Base-by-base conservation (phyloP, 768 basidiomycete genomes). In the Boletus edulis region DNA sequence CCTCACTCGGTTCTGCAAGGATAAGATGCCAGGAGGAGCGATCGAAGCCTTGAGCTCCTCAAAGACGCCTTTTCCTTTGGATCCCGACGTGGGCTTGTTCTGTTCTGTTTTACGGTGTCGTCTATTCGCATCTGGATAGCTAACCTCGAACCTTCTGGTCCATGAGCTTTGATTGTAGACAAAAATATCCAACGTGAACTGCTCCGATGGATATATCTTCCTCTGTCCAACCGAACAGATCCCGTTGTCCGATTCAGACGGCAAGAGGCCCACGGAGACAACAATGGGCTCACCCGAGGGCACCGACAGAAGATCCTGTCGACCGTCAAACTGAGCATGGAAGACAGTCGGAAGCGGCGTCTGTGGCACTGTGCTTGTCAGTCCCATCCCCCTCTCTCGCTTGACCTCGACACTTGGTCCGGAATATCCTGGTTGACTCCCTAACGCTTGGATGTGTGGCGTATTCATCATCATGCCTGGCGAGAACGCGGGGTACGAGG, bases 111-210 rank as follows among this genome's bases (percentile, higher is more conserved):
- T 75, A 47, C 71, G 65, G 47, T 65, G 67, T 51, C 81, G 72
- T 62, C 78, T 73, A 53, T 80, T 68, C 32, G 75, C 73, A 61
- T 84, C 79, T 2, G 86, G 85, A 68, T 81, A 86, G 31, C 80
- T 85, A 37, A 93, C 78, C 70, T 91, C 90, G 59, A 93, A 89
- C 59, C 89, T 69, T 55, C 91, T 78, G 48, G 84, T 85, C 84
- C 87, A 85, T 42, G 81, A 74, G 43, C 83, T 85, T 71, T 86
- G 86, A 63, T 94, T 94, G 62, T 87, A 93, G 51, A 94, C 89
- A 62, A 94, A 94, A 3, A 94, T 86, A 57, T 94, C 91, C 62
- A 94, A 70, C 48, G 84, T 86, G 67, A 94, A 94, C 47, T 79
- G 75, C 61, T 90, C 84, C 27, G 87, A 74, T 17, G 89, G 88